Base-by-base conservation (phyloP, 2,329 filamentous ascomycete genomes). In the Hypoxylon sp. region DNA sequence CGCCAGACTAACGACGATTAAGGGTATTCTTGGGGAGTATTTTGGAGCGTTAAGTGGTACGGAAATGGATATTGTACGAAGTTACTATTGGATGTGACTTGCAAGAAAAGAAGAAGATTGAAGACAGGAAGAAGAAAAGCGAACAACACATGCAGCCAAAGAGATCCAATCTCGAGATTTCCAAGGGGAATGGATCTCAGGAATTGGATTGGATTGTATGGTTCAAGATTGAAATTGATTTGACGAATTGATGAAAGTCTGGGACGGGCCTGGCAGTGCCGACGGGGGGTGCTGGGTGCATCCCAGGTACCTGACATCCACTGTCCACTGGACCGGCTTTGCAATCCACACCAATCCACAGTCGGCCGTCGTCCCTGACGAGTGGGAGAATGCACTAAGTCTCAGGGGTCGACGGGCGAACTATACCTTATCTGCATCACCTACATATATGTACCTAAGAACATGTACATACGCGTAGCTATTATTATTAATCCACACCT, bases 191-290 rank as follows among this genome's bases (percentile, higher is more conserved):
- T 12, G 2, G 40, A 25, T 20, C n/a, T 34, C 15, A 30, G 12
- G 34, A 36, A 44, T 36, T 42, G 36, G 47, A 54, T 50, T 57
- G 50, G 47, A 54, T 44, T n/a, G n/a, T n/a, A n/a, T n/a, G n/a
- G 40, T 57, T 55, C 25, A 51, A 43, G 51, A 52, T 37, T 38
- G 45, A 34, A 42, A 57, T 53, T 52, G 51, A 49, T 55, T 55
- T 42, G 55, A 58, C 47, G 47, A 55, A 52, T 50, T 51, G 41
- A 49, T 50, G 32, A 43, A 29, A 47, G 32, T 42, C 38, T 47
- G 37, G 49, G 21, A 42, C 42, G n/a, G 15, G 27, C 11, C 37
- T 23, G 15, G 44, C 7, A 32, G 19, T 26, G 31, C 12, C 42
- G 38, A 51, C 42, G 51, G 38, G 51, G 51, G 40, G 25, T 11